Conservation (phyloP, 2,329 filamentous ascomycete species). For the Colletotrichum horii region DNA sequence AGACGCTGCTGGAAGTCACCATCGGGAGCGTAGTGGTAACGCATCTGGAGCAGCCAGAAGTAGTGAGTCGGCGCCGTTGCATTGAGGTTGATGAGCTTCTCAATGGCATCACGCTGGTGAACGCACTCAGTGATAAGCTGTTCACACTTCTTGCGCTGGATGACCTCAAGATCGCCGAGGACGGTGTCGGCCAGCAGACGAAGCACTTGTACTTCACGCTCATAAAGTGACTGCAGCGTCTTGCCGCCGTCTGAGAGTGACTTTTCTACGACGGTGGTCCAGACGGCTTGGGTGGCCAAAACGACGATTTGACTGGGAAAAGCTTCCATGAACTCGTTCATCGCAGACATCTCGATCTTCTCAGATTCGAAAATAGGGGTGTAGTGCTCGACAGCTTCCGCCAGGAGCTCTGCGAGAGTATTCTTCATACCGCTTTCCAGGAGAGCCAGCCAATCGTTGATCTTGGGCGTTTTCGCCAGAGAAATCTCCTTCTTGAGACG, state of each 20-base stretch:
- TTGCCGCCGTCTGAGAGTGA: slow-evolving; percentile 75
- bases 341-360: slow-evolving; percentile 70
- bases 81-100: slow-evolving; percentile 78
- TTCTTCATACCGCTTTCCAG: slow-evolving; percentile 93
- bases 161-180: slow-evolving; percentile 83
- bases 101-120: slow-evolving; percentile 92
- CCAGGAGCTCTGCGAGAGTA: slow-evolving; percentile 87
- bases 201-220: slow-evolving; percentile 84
- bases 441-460: slow-evolving; percentile 98
- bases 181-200: slow-evolving; percentile 88
- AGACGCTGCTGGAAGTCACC: slow-evolving; percentile 85
- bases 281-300: slow-evolving; percentile 89
- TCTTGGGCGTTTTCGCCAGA: slow-evolving; percentile 89
- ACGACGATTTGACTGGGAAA: slow-evolving; percentile 97
- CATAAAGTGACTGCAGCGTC: slow-evolving; percentile 73
- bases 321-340: slow-evolving; percentile 80
- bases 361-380: slow-evolving; percentile 76
- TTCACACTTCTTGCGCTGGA: slow-evolving; percentile 95
- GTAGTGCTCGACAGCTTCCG: slow-evolving; percentile 85
- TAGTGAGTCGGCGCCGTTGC: slow-evolving; percentile 82
- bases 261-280: slow-evolving; percentile 86
- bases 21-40: slow-evolving; percentile 85
- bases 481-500: slow-evolving; percentile 90
- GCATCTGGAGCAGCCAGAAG: slow-evolving; percentile 95
- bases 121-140: slow-evolving; percentile 99